Evolutionary conservation across 179 eudicot species (phyloP).

Genomic region (Heliamphora pulchella): DNA sequence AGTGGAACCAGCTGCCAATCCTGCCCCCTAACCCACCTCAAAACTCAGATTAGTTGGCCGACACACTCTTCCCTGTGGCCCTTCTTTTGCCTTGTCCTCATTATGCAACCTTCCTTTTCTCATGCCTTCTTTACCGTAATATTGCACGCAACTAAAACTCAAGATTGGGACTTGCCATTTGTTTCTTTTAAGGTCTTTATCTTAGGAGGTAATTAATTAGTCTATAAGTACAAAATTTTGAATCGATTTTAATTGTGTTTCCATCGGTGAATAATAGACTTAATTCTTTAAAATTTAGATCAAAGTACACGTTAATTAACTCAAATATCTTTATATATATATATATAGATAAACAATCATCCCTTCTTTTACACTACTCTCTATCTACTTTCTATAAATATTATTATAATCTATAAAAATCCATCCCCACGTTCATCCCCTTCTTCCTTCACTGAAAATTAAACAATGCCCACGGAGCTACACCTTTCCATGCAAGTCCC

Average conservation of each 20-base stretch:
- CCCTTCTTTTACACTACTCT: slow-evolving; percentile 22
- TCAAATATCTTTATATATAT: not conserved
- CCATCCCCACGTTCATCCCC: slow-evolving; percentile 43
- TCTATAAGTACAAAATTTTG: too few relatives aligned
- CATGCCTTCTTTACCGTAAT: slow-evolving; percentile 32
- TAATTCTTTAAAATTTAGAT: too few relatives aligned
- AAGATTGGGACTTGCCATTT: too few relatives aligned
- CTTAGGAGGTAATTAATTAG: too few relatives aligned
- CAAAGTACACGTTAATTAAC: too few relatives aligned
- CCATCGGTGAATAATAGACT: too few relatives aligned
- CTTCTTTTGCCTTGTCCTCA: slow-evolving; percentile 25
- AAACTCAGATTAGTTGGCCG: slow-evolving; percentile 14
- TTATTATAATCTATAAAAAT: slow-evolving; percentile 15
- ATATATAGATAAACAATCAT: slow-evolving; percentile 14
- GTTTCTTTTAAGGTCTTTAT: too few relatives aligned
- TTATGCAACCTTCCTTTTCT: slow-evolving; percentile 25
- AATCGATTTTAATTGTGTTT: too few relatives aligned
- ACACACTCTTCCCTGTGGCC: slow-evolving; percentile 21
- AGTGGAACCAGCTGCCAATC: not conserved
- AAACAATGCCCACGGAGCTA: not conserved
- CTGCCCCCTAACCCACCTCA: slow-evolving; percentile 6
- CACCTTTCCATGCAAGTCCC: slow-evolving; percentile 42
- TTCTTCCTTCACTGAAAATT: slow-evolving; percentile 19
- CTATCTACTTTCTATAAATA: not conserved
- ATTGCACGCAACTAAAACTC: slow-evolving; percentile 11